These are phyloP conservation scores for Ceratopteris richardii DNA, from an alignment of 75 land plant species.

Conservation along the genomic window DNA sequence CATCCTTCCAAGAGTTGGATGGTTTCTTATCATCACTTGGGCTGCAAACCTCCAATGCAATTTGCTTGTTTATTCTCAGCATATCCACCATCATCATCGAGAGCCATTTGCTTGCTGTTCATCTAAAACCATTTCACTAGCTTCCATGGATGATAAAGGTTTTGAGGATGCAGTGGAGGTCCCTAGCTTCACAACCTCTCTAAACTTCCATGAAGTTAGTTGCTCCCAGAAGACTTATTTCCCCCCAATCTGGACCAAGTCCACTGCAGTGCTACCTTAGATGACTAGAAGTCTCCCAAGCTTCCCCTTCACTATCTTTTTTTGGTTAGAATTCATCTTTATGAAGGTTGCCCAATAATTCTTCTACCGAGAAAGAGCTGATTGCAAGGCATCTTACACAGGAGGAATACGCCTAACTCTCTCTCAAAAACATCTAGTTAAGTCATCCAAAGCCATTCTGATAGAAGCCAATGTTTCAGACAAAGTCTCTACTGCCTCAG, in stretches of 20 bases:
- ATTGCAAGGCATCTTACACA: constrained; percentile 44
- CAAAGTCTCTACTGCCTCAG: constrained; percentile 78
- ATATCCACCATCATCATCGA: too few relatives aligned
- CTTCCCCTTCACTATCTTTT: constrained; percentile 86
- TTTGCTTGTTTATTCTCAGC: constrained; percentile 4
- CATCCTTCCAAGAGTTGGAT: constrained; percentile 7
- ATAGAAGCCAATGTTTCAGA: constrained; percentile 43
- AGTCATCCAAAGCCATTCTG: constrained; percentile 73
- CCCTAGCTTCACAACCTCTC: too few relatives aligned
- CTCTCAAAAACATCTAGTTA: constrained; percentile 67
- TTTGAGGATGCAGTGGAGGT: background rate
- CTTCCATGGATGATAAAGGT: background rate
- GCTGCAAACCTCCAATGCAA: constrained; percentile 25
- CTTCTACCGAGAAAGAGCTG: constrained; percentile 46
- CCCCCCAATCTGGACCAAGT: constrained; percentile 77
- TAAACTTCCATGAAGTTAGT: too few relatives aligned
- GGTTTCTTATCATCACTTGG: background rate
- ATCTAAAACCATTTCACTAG: background rate
- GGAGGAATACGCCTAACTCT: constrained; percentile 59
- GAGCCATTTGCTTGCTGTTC: too few relatives aligned
- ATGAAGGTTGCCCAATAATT: constrained; percentile 67
- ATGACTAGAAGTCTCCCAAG: constrained; percentile 68
- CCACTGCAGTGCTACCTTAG: constrained; percentile 72
- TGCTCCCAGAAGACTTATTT: too few relatives aligned
- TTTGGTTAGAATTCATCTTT: constrained; percentile 63